A percentile compares a stretch with the other conserved stretches of the same genome.
Evolutionary conservation across 768 basidiomycete species (phyloP).

Genomic region (Podaxis sp.): DNA sequence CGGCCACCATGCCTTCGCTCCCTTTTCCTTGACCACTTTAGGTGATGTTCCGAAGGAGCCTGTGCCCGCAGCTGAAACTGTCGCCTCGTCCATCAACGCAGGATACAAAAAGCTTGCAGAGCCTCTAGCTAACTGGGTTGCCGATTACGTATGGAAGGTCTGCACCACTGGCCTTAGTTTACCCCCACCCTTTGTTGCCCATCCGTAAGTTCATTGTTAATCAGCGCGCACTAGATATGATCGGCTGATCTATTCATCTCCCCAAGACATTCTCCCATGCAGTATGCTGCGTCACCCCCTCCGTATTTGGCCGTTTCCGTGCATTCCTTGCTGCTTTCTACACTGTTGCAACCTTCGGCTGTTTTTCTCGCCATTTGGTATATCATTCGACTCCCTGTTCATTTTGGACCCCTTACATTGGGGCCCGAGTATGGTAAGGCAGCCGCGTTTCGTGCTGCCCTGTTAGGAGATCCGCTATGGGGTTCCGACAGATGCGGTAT

Average conservation of each 20-base stretch:
- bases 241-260: conserved; percentile 4
- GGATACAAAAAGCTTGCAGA: conserved; percentile 72
- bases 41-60: conserved; percentile 34
- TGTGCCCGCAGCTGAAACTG: conserved; percentile 37
- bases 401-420: conserved; percentile 49
- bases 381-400: conserved; percentile 71
- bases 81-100: conserved; percentile 45
- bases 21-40: conserved; percentile 17
- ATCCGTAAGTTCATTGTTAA: conserved; percentile 43
- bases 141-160: conserved; percentile 76
- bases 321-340: conserved; percentile 72
- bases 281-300: conserved; percentile 45
- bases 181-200: conserved; percentile 45
- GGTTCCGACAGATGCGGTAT: conserved; percentile 42
- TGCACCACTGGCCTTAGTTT: conserved; percentile 70
- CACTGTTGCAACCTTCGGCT: conserved; percentile 77
- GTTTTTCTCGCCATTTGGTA: conserved; percentile 80
- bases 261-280: conserved; percentile 15
- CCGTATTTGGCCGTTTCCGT: conserved; percentile 53
- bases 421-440: conserved; percentile 54
- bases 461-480: conserved; percentile 47
- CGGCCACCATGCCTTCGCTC: conserved; percentile 13
- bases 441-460: conserved; percentile 55
- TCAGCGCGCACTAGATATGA: not conserved
- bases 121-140: conserved; percentile 76